Percentiles rank a stretch among this genome's conserved stretches.
phyloP scores from a whole-genome alignment of 108 stramenopile genomes.

The Pseudonitzschia multiseries region DNA sequence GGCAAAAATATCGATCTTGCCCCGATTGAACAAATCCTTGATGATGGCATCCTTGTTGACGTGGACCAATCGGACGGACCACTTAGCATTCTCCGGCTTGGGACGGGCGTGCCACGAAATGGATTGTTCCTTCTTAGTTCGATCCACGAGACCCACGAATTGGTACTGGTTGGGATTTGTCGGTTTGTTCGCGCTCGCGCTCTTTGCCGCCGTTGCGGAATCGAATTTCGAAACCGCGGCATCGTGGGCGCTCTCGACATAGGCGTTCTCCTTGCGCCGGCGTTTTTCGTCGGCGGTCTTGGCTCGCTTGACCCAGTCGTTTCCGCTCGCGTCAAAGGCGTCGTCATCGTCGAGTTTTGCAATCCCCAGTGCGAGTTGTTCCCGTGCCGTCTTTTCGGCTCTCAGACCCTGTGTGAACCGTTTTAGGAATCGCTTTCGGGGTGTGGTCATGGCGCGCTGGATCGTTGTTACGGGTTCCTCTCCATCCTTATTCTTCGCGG shows the following conservation, averaged over 20 bases:
- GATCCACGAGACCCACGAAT: conserved; percentile 70
- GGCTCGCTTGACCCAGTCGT: conserved; percentile 57
- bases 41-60: conserved; percentile 83
- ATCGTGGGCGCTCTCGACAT: conserved; percentile 69
- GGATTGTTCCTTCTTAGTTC: conserved; percentile 32
- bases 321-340: conserved; percentile 11
- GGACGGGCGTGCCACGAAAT: conserved; percentile 81
- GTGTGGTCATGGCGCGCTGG: conserved; percentile 6
- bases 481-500: no score
- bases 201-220: neutral
- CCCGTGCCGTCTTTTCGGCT: conserved; percentile 59
- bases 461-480: neutral
- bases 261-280: conserved; percentile 38
- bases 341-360: conserved; percentile 27
- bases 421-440: conserved; percentile 59
- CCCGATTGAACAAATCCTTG: conserved; percentile 74
- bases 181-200: conserved; percentile 2
- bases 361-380: conserved; percentile 42
- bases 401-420: conserved; percentile 60
- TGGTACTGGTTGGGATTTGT: conserved; percentile 49
- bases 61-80: conserved; percentile 81
- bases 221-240: conserved; percentile 52
- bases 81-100: conserved; percentile 71
- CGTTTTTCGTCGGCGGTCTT: conserved; percentile 40
- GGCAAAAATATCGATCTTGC: conserved; percentile 80